Percentiles rank a stretch among this genome's conserved stretches.
These are phyloP conservation scores for Astragalus membranaceus DNA, from an alignment of 306 rosid species.

Conservation along the genomic window DNA sequence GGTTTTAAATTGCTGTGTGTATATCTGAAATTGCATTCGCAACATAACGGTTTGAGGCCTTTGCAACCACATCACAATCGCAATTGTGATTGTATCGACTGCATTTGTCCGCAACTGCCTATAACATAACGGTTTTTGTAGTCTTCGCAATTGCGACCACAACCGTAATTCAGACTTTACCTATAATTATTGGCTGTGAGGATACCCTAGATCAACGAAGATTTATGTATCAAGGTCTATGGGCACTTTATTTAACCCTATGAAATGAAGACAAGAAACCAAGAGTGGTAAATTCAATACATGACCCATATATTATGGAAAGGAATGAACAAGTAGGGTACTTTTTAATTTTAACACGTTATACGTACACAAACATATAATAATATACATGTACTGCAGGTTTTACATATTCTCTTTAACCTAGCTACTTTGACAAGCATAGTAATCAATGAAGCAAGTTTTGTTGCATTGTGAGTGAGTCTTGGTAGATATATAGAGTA, in stretches of 20 bases:
- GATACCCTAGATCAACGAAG: too few species aligned
- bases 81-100: too few species aligned
- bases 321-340: constrained; percentile 13
- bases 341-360: neutral
- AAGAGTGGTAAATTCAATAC: neutral
- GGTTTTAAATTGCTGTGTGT: too few species aligned
- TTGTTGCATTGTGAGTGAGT: neutral
- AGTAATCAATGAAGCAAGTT: neutral
- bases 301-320: constrained; percentile 1
- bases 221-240: too few species aligned
- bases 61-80: too few species aligned
- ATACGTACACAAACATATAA: neutral
- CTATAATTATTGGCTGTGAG: too few species aligned
- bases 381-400: neutral
- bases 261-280: neutral
- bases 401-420: neutral
- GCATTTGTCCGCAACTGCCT: too few species aligned
- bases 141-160: too few species aligned
- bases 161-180: too few species aligned
- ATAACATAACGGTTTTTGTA: too few species aligned
- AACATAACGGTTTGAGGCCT: too few species aligned
- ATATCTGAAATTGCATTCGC: too few species aligned
- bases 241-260: neutral
- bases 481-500: neutral
- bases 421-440: neutral